Evolutionary conservation across 2,329 filamentous ascomycete genomes (phyloP).

Genomic region (Lecanicillium sp.): DNA sequence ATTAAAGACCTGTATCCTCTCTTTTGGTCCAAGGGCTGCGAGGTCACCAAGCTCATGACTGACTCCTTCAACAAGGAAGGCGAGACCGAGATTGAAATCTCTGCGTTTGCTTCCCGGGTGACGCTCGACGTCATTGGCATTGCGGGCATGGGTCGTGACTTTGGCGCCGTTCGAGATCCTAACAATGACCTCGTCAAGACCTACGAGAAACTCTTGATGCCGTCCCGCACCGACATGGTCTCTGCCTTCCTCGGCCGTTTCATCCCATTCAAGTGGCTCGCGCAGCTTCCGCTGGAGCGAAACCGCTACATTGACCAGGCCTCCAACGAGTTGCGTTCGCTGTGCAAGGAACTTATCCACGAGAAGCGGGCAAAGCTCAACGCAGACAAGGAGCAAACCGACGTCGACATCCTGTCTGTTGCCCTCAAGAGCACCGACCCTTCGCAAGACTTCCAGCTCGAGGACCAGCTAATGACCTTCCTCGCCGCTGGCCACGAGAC

Average conservation of each 20-base stretch:
- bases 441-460: constrained; percentile 68
- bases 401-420: constrained; percentile 71
- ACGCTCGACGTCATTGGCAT: constrained; percentile 71
- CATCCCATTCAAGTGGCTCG: too few relatives aligned
- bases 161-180: constrained; percentile 56
- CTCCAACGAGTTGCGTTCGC: too few relatives aligned
- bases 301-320: too few relatives aligned
- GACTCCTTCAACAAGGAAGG: too few relatives aligned
- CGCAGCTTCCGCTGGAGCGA: too few relatives aligned
- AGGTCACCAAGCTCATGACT: neutral
- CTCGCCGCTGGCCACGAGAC: constrained; percentile 78
- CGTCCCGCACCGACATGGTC: constrained; percentile 29
- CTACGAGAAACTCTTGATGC: constrained; percentile 49
- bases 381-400: too few relatives aligned
- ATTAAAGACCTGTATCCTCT: constrained; percentile 63
- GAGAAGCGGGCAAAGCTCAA: too few relatives aligned
- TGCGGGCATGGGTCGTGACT: constrained; percentile 65
- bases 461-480: constrained; percentile 88
- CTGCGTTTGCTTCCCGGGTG: constrained; percentile 56
- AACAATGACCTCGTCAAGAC: constrained; percentile 49
- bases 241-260: too few relatives aligned
- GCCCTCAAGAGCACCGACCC: constrained; percentile 71
- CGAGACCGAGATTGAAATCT: constrained; percentile 44
- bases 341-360: too few relatives aligned
- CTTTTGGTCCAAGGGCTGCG: constrained; percentile 53